Evolutionary conservation across 257 asterid genomes (phyloP).

Genomic region (Euphrasia confusa): DNA sequence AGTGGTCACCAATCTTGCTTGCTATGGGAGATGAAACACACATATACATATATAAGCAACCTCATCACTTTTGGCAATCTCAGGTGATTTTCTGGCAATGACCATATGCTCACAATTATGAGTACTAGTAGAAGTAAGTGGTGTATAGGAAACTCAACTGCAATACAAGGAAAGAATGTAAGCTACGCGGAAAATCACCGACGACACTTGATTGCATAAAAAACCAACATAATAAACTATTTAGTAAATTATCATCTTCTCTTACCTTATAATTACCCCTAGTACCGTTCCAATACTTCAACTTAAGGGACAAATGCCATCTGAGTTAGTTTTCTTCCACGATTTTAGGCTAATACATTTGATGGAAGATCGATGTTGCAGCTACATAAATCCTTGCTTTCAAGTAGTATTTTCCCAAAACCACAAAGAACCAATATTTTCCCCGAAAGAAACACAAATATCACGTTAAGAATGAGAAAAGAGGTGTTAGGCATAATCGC

Average conservation of each 20-base stretch:
- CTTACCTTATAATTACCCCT: too few species aligned
- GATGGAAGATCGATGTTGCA: conserved; percentile 28
- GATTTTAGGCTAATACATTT: neutral
- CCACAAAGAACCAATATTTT: conserved; percentile 70
- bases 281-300: too few species aligned
- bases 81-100: conserved; percentile 1
- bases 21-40: conserved; percentile 3
- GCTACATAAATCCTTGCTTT: conserved; percentile 38
- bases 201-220: too few species aligned
- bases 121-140: too few species aligned
- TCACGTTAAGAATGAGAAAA: conserved; percentile 15
- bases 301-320: conserved; percentile 4
- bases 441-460: conserved; percentile 43
- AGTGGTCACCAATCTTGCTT: conserved; percentile 18
- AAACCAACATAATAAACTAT: too few species aligned
- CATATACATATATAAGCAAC: neutral
- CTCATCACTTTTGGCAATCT: conserved; percentile 16
- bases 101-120: conserved; percentile 4
- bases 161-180: neutral
- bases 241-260: too few species aligned
- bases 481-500: neutral
- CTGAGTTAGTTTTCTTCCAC: conserved; percentile 7
- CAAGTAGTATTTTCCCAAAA: conserved; percentile 75
- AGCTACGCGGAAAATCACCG: too few species aligned
- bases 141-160: neutral